Base-by-base conservation (phyloP, 2,329 filamentous ascomycete genomes). In the Dactylellina drechsleri region DNA sequence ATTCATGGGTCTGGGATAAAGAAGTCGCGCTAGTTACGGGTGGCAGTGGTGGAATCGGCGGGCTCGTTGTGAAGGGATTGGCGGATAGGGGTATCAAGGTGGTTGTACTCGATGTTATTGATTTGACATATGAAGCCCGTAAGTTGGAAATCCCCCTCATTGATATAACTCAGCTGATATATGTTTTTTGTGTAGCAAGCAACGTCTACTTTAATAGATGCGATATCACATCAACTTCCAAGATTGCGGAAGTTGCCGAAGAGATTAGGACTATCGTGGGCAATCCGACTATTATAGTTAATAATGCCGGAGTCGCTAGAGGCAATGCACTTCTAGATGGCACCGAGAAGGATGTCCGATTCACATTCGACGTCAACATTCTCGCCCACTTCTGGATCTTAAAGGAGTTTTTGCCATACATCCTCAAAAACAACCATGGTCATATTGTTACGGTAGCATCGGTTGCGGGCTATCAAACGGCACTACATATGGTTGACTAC, bases 21-120 rank as follows among this genome's bases (percentile, higher is more conserved):
- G 91, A 93, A 82, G 85, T 93, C 59, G 88, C 91, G 1, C 83
- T 93, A 50, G 85, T 93, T 18, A 93, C 91, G 0, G 91, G 92
- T 6, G 91, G 91, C 6, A 88, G 89, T 49, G 87, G 87, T 66
- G 91, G 91, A 0, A 92, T 94, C 79, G 91, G 91, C 13, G 87
- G 86, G 18, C 83, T 86, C 43, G 85, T 92, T 2, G 90, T 90
- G 13, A 84, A 85, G 77, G 81, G 89, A 62, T 83, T 95, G n/a
- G 88, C 87, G 0, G 86, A 89, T 80, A 83, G 83, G 74, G 87
- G 86, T 0, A 84, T 91, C 77, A 90, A 87, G 77, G 89, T 93
- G 40, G 89, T 89, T 0, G 88, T 93, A 1, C 81, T 93, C 41
- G 91, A 94, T 82, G 85, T 92, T 40, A 87, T 90, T 78, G 84